These are phyloP conservation scores for Starmerella tilneyi DNA, from an alignment of 805 yeast species.

Conservation along the genomic window DNA sequence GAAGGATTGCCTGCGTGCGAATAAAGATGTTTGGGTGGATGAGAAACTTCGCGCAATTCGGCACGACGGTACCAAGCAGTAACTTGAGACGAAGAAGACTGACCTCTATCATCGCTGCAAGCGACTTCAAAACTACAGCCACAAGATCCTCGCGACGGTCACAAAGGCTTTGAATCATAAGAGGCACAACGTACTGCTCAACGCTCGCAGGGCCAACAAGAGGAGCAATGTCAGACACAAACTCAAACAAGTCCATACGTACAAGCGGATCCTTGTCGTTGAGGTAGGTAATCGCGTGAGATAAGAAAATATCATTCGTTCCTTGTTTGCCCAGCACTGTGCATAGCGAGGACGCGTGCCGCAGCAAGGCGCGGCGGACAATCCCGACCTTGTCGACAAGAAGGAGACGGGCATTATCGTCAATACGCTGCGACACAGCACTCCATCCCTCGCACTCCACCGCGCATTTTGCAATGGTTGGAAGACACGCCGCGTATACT, in stretches of 20 bases:
- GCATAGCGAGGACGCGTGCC: slow-evolving; percentile 67
- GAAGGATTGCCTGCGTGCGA: slow-evolving; percentile 52
- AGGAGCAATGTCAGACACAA: slow-evolving; percentile 63
- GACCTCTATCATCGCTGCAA: slow-evolving; percentile 46
- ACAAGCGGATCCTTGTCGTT: slow-evolving; percentile 66
- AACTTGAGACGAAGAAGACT: slow-evolving; percentile 45
- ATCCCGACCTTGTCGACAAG: slow-evolving; percentile 58
- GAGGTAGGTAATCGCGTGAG: slow-evolving; percentile 83
- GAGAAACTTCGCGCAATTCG: slow-evolving; percentile 44
- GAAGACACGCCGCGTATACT: slow-evolving; percentile 62
- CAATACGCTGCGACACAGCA: slow-evolving; percentile 41
- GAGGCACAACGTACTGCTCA: slow-evolving; percentile 80
- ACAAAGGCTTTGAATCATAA: slow-evolving; percentile 68
- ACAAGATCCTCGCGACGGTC: slow-evolving; percentile 73
- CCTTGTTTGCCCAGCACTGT: slow-evolving; percentile 75
- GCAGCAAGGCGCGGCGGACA: slow-evolving; percentile 61
- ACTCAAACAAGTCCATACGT: slow-evolving; percentile 58
- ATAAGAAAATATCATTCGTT: slow-evolving; percentile 76
- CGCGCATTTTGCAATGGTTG: slow-evolving; percentile 58
- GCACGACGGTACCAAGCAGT: slow-evolving; percentile 44
- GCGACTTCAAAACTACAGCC: slow-evolving; percentile 51
- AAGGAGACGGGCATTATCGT: slow-evolving; percentile 50
- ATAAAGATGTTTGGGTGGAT: slow-evolving; percentile 86
- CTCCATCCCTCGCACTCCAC: slow-evolving; percentile 30
- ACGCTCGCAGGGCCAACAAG: slow-evolving; percentile 71